A percentile compares a stretch with the other conserved stretches of the same genome.
Conservation (phyloP, 148 eudicot genomes). For the Diospyros lotus region DNA sequence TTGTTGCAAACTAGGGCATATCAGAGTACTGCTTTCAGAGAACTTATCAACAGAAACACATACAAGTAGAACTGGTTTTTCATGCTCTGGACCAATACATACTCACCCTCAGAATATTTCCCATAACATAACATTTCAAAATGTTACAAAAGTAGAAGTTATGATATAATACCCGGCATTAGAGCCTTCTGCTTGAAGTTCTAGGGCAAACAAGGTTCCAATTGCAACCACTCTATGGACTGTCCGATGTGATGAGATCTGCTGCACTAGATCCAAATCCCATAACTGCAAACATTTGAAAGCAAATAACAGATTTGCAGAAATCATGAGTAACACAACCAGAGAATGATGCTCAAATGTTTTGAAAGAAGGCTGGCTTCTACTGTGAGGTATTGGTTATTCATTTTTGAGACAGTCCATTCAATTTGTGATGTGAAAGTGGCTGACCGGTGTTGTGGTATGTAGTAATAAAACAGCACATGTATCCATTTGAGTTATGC, state of each 20-base stretch:
- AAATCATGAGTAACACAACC: not conserved
- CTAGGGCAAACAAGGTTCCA: conserved; percentile 85
- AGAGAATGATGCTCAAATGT: not conserved
- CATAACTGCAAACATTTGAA: conserved; percentile 53
- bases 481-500: no score
- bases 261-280: conserved; percentile 58
- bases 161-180: conserved; percentile 61
- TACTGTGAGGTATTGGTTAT: not conserved
- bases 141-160: not conserved
- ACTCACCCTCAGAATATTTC: not conserved
- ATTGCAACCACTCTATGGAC: conserved; percentile 63
- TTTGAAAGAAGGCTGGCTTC: not conserved
- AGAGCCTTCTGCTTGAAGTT: conserved; percentile 69
- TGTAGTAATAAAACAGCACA: not conserved
- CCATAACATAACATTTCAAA: not conserved
- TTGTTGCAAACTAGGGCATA: no score
- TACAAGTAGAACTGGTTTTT: not conserved
- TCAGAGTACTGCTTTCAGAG: no score
- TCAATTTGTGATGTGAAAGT: not conserved
- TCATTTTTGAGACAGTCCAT: not conserved
- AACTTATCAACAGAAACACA: not conserved
- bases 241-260: conserved; percentile 67
- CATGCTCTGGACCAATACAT: not conserved
- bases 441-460: not conserved
- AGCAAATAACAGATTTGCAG: not conserved